Conservation (phyloP, 805 yeast genomes). For the Wickerhamiella bombiphila region DNA sequence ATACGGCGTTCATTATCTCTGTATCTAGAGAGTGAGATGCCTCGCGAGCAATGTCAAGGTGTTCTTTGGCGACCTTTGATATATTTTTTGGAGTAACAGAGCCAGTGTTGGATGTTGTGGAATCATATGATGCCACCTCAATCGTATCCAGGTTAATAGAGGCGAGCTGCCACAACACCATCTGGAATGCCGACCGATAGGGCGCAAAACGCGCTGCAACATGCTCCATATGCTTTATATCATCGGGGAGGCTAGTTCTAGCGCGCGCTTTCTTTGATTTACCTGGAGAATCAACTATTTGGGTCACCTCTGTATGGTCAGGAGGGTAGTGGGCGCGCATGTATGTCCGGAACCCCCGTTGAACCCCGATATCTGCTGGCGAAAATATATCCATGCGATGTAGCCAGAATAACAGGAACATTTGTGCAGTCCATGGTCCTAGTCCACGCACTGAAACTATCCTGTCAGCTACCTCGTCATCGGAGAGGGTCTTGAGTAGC, state of each 20-base stretch:
- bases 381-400: constrained; percentile 58
- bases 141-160: constrained; percentile 34
- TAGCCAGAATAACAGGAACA: constrained; percentile 66
- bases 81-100: too few relatives aligned
- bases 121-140: too few relatives aligned
- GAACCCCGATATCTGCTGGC: constrained; percentile 68
- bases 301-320: constrained; percentile 22
- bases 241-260: constrained; percentile 21
- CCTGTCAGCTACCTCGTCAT: constrained; percentile 23
- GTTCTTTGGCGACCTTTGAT: too few relatives aligned
- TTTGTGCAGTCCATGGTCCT: constrained; percentile 68
- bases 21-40: too few relatives aligned
- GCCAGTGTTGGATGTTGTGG: too few relatives aligned
- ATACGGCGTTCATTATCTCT: too few relatives aligned
- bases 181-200: constrained; percentile 50
- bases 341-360: constrained; percentile 62
- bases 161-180: constrained; percentile 59
- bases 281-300: constrained; percentile 20
- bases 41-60: too few relatives aligned
- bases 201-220: constrained; percentile 52
- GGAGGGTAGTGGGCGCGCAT: constrained; percentile 28
- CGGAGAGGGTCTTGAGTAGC: constrained; percentile 13
- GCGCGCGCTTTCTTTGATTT: constrained; percentile 26
- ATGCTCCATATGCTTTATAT: constrained; percentile 41
- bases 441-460: constrained; percentile 23